phyloP scores from a whole-genome alignment of 108 stramenopile genomes.

The Discostella stelligeroides region DNA sequence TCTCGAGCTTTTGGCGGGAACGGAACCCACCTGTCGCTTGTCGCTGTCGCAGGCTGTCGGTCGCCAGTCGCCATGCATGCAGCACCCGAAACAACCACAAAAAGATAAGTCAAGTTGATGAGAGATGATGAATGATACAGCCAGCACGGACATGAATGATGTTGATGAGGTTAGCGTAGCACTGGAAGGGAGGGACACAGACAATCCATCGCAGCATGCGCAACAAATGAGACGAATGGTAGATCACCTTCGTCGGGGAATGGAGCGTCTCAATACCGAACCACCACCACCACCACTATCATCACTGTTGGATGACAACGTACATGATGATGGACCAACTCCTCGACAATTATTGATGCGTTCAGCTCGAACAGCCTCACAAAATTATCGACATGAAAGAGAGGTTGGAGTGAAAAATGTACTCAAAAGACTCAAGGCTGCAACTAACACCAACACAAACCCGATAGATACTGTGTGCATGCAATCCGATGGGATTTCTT shows the following conservation, averaged over 20 bases:
- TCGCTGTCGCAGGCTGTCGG: no score
- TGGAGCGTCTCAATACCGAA: conserved; percentile 14
- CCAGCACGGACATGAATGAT: no score
- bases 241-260: conserved; percentile 11
- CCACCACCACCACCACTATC: neutral
- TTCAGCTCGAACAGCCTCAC: conserved; percentile 5
- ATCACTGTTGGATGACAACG: neutral
- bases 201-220: conserved; percentile 15
- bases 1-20: no score
- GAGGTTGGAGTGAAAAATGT: neutral
- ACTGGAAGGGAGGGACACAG: no score
- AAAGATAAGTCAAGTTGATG: no score
- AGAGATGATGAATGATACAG: no score
- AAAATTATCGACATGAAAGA: neutral
- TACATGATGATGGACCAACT: no score
- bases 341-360: no score
- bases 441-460: neutral
- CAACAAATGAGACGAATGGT: conserved; percentile 14
- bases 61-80: no score
- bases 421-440: conserved; percentile 1
- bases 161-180: no score
- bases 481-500: neutral
- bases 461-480: conserved; percentile 22
- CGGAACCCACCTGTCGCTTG: no score
- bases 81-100: no score